A percentile compares a stretch with the other conserved stretches of the same genome.
phyloP scores from a whole-genome alignment of 257 asterid genomes.

The Avicennia marina region DNA sequence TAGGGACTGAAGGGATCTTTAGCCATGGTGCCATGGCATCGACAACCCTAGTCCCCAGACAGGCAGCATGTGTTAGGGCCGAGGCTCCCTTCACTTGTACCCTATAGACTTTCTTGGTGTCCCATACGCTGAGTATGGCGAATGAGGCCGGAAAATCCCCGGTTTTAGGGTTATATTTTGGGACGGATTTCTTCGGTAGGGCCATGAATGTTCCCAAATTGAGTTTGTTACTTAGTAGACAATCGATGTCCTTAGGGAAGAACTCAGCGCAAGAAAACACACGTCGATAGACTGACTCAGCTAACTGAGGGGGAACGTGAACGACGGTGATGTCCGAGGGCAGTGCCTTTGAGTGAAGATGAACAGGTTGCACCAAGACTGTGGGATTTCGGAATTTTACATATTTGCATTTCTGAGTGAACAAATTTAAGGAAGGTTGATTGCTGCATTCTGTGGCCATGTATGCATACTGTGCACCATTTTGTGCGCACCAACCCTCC shows the following conservation, averaged over 20 bases:
- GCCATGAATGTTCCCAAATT: conserved; percentile 82
- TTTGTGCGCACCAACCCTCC: conserved; percentile 49
- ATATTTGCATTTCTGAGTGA: conserved; percentile 53
- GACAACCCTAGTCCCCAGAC: conserved; percentile 53
- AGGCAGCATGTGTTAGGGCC: conserved; percentile 40
- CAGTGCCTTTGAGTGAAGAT: conserved; percentile 50
- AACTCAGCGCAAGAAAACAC: conserved; percentile 50
- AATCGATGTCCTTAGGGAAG: conserved; percentile 59
- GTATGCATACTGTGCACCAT: conserved; percentile 69
- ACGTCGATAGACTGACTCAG: conserved; percentile 35
- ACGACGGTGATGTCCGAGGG: conserved; percentile 33
- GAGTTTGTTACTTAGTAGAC: conserved; percentile 44
- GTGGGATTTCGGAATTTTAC: conserved; percentile 62
- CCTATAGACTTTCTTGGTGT: conserved; percentile 61
- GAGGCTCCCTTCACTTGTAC: conserved; percentile 68
- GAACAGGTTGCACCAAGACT: conserved; percentile 78
- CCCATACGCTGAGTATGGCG: conserved; percentile 74
- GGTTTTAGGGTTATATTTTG: conserved; percentile 39
- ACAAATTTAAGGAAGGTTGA: conserved; percentile 56
- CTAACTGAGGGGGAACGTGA: conserved; percentile 34
- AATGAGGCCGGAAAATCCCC: conserved; percentile 40
- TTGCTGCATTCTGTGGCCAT: conserved; percentile 82
- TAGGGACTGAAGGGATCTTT: conserved; percentile 63
- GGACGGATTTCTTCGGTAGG: conserved; percentile 32
- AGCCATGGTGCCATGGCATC: conserved; percentile 70